These are phyloP conservation scores for Acacia concinna DNA, from an alignment of 331 rosid species.

Conservation along the genomic window DNA sequence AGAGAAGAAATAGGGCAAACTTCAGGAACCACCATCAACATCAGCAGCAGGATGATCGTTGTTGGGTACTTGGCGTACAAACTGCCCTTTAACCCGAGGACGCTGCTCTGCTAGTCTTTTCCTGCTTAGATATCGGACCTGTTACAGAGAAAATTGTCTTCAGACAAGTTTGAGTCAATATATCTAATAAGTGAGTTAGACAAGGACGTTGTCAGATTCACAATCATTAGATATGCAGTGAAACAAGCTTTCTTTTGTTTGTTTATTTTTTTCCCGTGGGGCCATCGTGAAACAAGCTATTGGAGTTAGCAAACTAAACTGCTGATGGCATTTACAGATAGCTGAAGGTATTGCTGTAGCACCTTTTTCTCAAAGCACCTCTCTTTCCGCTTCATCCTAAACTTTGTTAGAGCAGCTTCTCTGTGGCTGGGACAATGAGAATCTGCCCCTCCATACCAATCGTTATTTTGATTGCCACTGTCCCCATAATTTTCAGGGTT, in stretches of 20 bases:
- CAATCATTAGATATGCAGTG: not conserved
- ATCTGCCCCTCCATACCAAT: conserved; percentile 40
- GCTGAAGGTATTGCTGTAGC: conserved; percentile 4
- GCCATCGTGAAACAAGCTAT: not conserved
- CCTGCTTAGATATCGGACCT: conserved; percentile 77
- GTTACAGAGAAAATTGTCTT: conserved; percentile 18
- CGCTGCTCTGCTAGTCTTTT: conserved; percentile 77
- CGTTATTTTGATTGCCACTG: conserved; percentile 25
- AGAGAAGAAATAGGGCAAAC: conserved; percentile 5
- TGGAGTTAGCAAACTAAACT: not conserved
- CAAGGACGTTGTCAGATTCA: conserved; percentile 5
- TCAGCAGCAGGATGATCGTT: conserved; percentile 33
- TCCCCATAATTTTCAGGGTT: conserved; percentile 37
- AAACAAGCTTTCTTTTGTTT: not conserved
- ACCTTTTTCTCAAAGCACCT: conserved; percentile 75
- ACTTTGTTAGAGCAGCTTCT: conserved; percentile 75
- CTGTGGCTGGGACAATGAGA: conserved; percentile 52
- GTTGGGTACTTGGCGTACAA: conserved; percentile 50
- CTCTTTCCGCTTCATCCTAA: conserved; percentile 64
- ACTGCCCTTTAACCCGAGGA: conserved; percentile 71
- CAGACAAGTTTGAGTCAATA: not conserved
- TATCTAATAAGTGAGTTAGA: not conserved
- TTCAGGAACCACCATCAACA: conserved; percentile 42
- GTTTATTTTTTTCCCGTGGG: not conserved
- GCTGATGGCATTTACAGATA: not conserved